These are phyloP conservation scores for Baudoinia panamericana DNA, from an alignment of 495 filamentous ascomycete genomes.

Conservation along the genomic window DNA sequence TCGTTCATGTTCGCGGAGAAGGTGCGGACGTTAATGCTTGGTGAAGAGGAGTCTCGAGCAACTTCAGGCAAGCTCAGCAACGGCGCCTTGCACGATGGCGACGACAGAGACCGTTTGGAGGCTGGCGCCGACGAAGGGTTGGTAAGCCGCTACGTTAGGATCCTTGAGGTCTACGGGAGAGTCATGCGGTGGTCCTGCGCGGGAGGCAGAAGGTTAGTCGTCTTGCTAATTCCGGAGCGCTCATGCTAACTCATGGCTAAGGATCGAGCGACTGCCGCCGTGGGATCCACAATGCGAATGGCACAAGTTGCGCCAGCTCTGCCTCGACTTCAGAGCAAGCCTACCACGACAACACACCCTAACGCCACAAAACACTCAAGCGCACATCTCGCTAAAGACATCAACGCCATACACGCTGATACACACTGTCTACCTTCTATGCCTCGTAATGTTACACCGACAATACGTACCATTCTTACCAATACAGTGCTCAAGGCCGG, in stretches of 20 bases:
- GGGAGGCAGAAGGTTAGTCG: conserved; percentile 47
- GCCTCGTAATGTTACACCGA: conserved; percentile 64
- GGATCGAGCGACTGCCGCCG: conserved; percentile 28
- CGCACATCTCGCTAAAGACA: conserved; percentile 62
- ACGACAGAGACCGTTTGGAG: conserved; percentile 42
- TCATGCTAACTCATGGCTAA: conserved; percentile 9
- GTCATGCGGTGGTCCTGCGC: conserved; percentile 64
- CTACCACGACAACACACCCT: conserved; percentile 60
- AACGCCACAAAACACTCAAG: conserved; percentile 62
- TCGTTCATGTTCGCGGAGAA: conserved; percentile 56
- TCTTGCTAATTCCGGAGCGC: too few relatives aligned
- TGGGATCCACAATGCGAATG: conserved; percentile 31
- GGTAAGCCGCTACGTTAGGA: conserved; percentile 60
- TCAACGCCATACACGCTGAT: conserved; percentile 63
- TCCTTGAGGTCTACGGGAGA: conserved; percentile 66
- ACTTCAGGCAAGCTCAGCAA: conserved; percentile 14
- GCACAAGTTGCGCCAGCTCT: conserved; percentile 41
- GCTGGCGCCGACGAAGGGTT: conserved; percentile 53
- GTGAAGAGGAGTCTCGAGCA: conserved; percentile 21
- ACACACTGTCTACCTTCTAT: conserved; percentile 66
- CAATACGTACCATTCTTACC: conserved; percentile 77
- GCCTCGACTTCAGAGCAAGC: conserved; percentile 52
- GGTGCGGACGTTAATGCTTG: conserved; percentile 32
- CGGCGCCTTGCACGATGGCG: conserved; percentile 3
- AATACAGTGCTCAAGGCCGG: conserved; percentile 50